Conservation (phyloP, 768 basidiomycete species). For the Amanita inopinata region DNA sequence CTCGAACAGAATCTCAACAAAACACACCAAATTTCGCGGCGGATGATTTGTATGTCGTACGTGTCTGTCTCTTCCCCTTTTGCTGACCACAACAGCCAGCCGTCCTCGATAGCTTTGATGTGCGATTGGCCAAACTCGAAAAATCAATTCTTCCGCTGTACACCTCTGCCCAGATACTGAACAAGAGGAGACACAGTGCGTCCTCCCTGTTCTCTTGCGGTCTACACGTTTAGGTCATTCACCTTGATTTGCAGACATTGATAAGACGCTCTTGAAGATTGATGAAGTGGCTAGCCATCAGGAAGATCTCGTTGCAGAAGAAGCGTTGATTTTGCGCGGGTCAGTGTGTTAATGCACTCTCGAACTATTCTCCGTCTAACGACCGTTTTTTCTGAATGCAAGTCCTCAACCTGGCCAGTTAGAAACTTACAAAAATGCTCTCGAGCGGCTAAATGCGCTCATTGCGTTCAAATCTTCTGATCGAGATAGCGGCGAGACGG, state of each 20-base stretch:
- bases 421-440: constrained; percentile 53
- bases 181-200: constrained; percentile 64
- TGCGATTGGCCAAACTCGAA: constrained; percentile 71
- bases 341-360: constrained; percentile 29
- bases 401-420: constrained; percentile 70
- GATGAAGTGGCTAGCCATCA: constrained; percentile 69
- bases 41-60: constrained; percentile 65
- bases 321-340: constrained; percentile 73
- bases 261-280: constrained; percentile 67
- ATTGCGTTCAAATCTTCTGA: constrained; percentile 69
- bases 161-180: constrained; percentile 65
- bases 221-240: neutral
- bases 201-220: constrained; percentile 9
- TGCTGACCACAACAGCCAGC: constrained; percentile 38
- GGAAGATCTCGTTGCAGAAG: constrained; percentile 69
- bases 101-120: constrained; percentile 77
- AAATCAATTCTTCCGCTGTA: constrained; percentile 83
- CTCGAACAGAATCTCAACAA: constrained; percentile 84
- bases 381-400: constrained; percentile 2
- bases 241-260: constrained; percentile 49
- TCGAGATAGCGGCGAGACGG: constrained; percentile 44
- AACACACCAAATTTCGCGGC: constrained; percentile 73
- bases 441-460: constrained; percentile 69
- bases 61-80: neutral
- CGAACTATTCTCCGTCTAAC: neutral